Evolutionary conservation across 2,329 filamentous ascomycete genomes (phyloP), one percentile per base, ranked within the genome.

Genomic region (Zalaria sp.): DNA sequence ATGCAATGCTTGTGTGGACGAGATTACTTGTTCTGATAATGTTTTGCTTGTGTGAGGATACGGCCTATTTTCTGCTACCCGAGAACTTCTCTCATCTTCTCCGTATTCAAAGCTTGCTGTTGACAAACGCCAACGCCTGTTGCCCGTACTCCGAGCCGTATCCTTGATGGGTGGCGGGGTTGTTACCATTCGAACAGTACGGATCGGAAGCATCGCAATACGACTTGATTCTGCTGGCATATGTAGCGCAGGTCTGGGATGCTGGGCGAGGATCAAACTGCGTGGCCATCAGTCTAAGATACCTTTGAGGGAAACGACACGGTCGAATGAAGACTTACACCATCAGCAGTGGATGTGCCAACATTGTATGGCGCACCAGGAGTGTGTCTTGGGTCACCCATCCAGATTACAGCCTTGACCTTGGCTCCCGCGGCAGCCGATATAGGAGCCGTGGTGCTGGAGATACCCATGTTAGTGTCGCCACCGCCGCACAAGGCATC

Each of bases 201-300:
- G 76, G 76, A 47, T 81, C 77, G 3, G 70, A 53, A 4, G 69
- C 61, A 50, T 82, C 77, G 56, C 78, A 81, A 65, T 81, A 81
- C 4, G 73, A 75, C 60, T 78, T 63, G 49, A 81, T 73, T 51
- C 73, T 75, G 53, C 58, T 66, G 31, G 64, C 65, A 6, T 47
- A 56, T 4, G 73, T 68, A 1, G 67, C 66, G 60, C 77, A 81
- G 36, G 58, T 60, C 57, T 76, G 80, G 26, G 74, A 73, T 4
- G 63, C 51, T 0, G 73, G 68, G 4, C 77, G 72, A 28, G 75
- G 69, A 40, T 74, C 73, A 46, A 81, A 81, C 75, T 80, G 2
- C 32, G 34, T 47, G 43, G 37, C 7, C 5, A 2, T 38, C 36
- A 5, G 8, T 37, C 7, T 42, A 31, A 40, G 36, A 5, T 5